phyloP scores from a whole-genome alignment of 106 monocot genomes.

The Vanilla planifolia region DNA sequence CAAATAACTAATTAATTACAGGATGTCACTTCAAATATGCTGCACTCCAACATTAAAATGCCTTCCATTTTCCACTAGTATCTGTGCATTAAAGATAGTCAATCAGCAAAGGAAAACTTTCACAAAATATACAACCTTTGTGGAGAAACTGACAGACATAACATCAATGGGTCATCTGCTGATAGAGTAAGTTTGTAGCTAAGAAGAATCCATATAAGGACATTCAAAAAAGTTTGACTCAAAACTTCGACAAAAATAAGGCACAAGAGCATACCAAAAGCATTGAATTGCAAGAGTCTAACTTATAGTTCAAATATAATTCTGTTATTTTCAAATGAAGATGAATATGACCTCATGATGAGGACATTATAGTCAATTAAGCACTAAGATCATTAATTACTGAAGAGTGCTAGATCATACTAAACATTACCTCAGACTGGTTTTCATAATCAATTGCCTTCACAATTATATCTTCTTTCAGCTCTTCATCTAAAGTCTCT shows the following conservation, averaged over 20 bases:
- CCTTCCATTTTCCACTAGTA: too few relatives aligned
- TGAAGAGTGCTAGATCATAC: neutral
- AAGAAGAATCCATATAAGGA: neutral
- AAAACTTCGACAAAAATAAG: neutral
- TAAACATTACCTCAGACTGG: constrained; percentile 61
- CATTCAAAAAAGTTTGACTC: neutral
- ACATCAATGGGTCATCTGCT: too few relatives aligned
- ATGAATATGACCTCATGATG: neutral
- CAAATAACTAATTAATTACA: too few relatives aligned
- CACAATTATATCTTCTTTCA: constrained; percentile 39
- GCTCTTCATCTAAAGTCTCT: constrained; percentile 46
- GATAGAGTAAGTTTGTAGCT: neutral
- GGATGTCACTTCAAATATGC: too few relatives aligned
- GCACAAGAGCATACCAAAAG: neutral
- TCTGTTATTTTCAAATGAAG: neutral
- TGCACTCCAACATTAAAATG: too few relatives aligned
- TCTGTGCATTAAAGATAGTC: neutral
- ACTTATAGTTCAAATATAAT: neutral
- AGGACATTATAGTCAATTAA: too few relatives aligned
- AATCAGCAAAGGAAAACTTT: neutral
- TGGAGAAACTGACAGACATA: too few relatives aligned
- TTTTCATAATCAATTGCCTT: constrained; percentile 55
- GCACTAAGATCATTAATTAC: neutral
- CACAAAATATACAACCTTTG: neutral
- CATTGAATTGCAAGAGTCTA: too few relatives aligned